Base-by-base conservation (phyloP, 257 asterid species). In the Coffea canephora region DNA sequence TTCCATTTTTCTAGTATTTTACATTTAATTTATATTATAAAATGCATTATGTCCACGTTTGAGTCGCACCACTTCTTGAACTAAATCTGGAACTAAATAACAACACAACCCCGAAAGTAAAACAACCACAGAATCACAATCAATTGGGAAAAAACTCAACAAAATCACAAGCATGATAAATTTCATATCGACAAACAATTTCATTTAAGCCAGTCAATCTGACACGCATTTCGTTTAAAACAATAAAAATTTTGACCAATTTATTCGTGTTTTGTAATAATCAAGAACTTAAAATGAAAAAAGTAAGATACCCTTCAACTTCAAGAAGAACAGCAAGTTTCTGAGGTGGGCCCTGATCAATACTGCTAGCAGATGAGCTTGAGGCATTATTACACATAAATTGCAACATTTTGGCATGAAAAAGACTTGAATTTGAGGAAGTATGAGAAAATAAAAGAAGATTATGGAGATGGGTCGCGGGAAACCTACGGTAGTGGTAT, bases 311-410 rank as follows among this genome's bases (percentile, higher is more conserved):
- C 99, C 98, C 98, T 88, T 95, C 99, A 79, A 90, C 96, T 90
- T 95, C 95, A 78, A 95, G 91, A 74, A 95, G 95, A 85, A 92
- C 83, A 36, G 97, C 94, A 76, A 91, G 85, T 80, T 90, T 78
- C 70, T 77, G 86, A 80, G 93, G 79, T 75, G 83, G 87, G 69
- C 74, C 77, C 31, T 78, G 68, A 27, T 81, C 93, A 68, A 80
- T 11, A 62, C 54, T 23, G 46, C 39, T 48, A 9, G 89, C 71
- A 31, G 89, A 80, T 39, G 85, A 79, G 57, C 79, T 64, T 23
- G 74, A 79, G 27, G 79, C 81, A 48, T 70, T 82, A 81, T 69
- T 73, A 54, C 85, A 86, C 87, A 86, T 83, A 77, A 76, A 80
- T 9, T 74, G 89, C 72, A 83, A 71, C 52, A 85, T 87, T 57